Conservation (phyloP, 169 alveolate genomes). For the Sarcocystis neurona region DNA sequence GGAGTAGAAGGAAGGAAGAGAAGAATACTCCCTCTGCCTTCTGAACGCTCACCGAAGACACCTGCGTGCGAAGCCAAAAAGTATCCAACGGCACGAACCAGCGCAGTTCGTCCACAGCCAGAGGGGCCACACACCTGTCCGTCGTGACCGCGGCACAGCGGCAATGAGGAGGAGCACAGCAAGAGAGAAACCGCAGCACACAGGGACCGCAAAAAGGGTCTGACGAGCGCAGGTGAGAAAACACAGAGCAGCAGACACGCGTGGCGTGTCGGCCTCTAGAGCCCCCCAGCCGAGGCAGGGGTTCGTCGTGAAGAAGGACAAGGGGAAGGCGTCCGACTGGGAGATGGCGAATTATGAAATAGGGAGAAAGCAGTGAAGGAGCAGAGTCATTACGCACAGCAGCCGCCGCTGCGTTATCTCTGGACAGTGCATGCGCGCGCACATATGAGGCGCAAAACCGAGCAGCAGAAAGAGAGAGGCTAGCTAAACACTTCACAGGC, state of each 20-base stretch:
- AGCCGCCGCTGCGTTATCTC: too few species aligned
- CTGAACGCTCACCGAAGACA: neutral
- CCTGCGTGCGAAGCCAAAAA: neutral
- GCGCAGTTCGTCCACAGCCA: conserved; percentile 12
- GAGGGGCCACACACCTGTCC: conserved; percentile 3
- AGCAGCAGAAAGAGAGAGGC: too few species aligned
- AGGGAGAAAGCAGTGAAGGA: too few species aligned
- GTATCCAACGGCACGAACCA: neutral
- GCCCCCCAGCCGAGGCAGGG: neutral
- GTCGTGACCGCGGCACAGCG: neutral
- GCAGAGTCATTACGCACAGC: too few species aligned
- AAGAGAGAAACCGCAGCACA: neutral
- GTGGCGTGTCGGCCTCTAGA: neutral
- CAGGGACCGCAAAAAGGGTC: neutral
- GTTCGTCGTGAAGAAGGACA: too few species aligned
- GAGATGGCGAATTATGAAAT: too few species aligned
- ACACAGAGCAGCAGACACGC: neutral
- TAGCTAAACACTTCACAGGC: too few species aligned
- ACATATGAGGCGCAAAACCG: too few species aligned
- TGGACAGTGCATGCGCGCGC: too few species aligned
- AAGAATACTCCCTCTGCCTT: neutral
- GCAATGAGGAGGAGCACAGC: neutral
- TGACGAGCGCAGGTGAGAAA: neutral
- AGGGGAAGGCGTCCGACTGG: too few species aligned
- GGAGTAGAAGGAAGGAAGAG: neutral